These are phyloP conservation scores for Lactifluus echinatus DNA, from an alignment of 768 basidiomycete species.

Conservation along the genomic window DNA sequence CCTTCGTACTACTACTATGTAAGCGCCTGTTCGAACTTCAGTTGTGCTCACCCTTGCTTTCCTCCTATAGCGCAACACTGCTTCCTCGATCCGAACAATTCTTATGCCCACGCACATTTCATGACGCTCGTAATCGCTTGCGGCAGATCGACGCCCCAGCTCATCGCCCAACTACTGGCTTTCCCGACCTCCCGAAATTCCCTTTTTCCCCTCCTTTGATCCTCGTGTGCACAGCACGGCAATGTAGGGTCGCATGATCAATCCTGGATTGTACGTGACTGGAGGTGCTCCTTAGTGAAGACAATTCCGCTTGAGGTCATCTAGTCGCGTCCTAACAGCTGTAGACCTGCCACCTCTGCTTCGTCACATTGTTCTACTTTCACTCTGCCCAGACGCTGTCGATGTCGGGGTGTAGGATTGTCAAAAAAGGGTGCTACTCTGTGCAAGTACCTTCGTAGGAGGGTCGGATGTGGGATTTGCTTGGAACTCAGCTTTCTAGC, in stretches of 20 bases:
- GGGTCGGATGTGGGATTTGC: neutral
- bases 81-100: neutral
- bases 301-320: neutral
- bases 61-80: neutral
- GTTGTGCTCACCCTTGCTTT: neutral
- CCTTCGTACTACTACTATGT: too few species aligned
- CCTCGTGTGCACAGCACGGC: neutral
- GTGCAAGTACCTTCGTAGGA: neutral
- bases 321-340: slow-evolving; percentile 1
- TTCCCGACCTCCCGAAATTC: neutral
- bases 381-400: neutral
- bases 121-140: neutral
- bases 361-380: neutral
- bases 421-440: neutral
- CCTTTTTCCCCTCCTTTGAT: neutral
- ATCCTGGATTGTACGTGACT: neutral
- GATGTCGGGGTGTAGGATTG: slow-evolving; percentile 6
- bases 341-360: neutral
- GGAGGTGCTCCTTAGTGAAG: neutral
- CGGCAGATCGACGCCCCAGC: neutral
- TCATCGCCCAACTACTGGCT: neutral
- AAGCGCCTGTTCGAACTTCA: neutral
- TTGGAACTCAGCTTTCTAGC: neutral
- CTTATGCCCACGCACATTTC: neutral
- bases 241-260: neutral